phyloP scores from a whole-genome alignment of 768 basidiomycete species.

The Lactarius trivialis region DNA sequence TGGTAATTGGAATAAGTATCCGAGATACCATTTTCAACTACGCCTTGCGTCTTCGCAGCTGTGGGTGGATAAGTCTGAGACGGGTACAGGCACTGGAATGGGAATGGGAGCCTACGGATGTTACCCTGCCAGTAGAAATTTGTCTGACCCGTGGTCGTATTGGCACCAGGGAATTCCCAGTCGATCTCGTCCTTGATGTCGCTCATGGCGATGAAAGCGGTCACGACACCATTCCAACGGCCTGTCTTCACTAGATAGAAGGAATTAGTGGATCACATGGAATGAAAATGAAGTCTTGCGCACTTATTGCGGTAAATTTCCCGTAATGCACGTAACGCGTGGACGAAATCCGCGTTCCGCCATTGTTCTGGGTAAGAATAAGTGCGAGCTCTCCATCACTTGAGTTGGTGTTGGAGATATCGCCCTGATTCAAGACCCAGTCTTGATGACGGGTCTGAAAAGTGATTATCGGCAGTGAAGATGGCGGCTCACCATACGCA shows the following conservation, averaged over 20 bases:
- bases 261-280: slow-evolving; percentile 16
- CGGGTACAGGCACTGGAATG: slow-evolving; percentile 5
- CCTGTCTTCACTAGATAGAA: slow-evolving; percentile 59
- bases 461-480: background rate
- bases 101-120: slow-evolving; percentile 44
- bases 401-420: slow-evolving; percentile 55
- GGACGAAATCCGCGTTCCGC: slow-evolving; percentile 72
- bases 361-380: slow-evolving; percentile 59
- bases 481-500: slow-evolving; percentile 44
- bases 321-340: slow-evolving; percentile 83
- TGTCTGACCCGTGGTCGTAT: slow-evolving; percentile 60
- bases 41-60: slow-evolving; percentile 47
- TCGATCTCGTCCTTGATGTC: slow-evolving; percentile 82
- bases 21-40: slow-evolving; percentile 39
- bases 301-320: slow-evolving; percentile 58
- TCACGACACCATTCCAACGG: slow-evolving; percentile 74
- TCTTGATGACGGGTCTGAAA: slow-evolving; percentile 34
- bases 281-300: slow-evolving; percentile 16
- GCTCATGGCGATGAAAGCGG: slow-evolving; percentile 78
- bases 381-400: slow-evolving; percentile 61
- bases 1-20: slow-evolving; percentile 71
- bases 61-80: background rate
- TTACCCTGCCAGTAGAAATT: slow-evolving; percentile 77
- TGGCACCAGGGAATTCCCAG: slow-evolving; percentile 73
- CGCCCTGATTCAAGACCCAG: slow-evolving; percentile 66